These are phyloP conservation scores for Cordyceps sp. DNA, from an alignment of 2,329 filamentous ascomycete species.

Conservation along the genomic window DNA sequence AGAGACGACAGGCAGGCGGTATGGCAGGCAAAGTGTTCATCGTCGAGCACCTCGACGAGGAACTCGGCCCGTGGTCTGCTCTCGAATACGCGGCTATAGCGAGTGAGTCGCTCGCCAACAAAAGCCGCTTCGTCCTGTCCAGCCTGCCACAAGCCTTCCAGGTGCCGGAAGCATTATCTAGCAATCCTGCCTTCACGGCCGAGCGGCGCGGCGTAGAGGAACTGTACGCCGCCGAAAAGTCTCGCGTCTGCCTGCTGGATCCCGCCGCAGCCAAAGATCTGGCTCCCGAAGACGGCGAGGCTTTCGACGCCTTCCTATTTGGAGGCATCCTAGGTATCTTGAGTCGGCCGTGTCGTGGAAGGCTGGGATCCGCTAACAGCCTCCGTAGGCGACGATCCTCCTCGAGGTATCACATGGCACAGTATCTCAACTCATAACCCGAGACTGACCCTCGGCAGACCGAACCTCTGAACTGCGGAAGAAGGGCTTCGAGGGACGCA, in stretches of 20 bases:
- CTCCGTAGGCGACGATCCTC: constrained; percentile 69
- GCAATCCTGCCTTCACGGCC: constrained; percentile 46
- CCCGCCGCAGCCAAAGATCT: constrained; percentile 70
- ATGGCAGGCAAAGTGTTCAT: constrained; percentile 60
- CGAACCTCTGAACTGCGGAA: constrained; percentile 88
- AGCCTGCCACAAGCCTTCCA: constrained; percentile 57
- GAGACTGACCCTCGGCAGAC: constrained; percentile 34
- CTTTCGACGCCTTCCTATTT: constrained; percentile 86
- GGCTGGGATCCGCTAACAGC: constrained; percentile 3
- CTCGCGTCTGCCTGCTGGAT: constrained; percentile 75
- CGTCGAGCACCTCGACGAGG: constrained; percentile 90
- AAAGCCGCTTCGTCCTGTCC: constrained; percentile 62
- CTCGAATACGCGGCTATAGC: constrained; percentile 86
- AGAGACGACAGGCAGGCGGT: neutral
- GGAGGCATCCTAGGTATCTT: constrained; percentile 78
- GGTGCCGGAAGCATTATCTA: constrained; percentile 39
- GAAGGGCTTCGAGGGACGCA: constrained; percentile 78
- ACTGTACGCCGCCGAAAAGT: constrained; percentile 57
- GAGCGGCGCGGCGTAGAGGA: constrained; percentile 70
- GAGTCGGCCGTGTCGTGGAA: neutral
- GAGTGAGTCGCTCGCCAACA: constrained; percentile 52
- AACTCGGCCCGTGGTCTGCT: constrained; percentile 85
- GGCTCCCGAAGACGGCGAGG: constrained; percentile 62
- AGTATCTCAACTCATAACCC: no score
- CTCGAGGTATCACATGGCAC: no score